These are phyloP conservation scores for Samsoniella hepiali DNA, from an alignment of 2,329 filamentous ascomycete species.

Conservation along the genomic window DNA sequence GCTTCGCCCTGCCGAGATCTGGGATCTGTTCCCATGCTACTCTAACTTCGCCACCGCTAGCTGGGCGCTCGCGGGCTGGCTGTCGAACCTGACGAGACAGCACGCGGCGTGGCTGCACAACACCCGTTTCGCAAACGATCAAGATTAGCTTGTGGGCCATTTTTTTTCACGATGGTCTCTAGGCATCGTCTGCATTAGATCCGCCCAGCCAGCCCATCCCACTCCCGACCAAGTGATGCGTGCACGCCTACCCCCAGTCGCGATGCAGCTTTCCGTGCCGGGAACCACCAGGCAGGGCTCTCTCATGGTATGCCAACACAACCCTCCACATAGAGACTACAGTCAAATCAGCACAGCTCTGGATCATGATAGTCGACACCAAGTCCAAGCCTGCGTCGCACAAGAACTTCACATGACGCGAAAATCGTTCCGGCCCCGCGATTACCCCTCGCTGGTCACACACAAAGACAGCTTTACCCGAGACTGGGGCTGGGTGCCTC, in stretches of 20 bases:
- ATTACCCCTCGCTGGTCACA: background rate
- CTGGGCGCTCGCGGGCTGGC: background rate
- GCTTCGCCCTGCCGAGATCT: constrained; percentile 17
- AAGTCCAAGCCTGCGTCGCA: background rate
- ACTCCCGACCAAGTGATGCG: background rate
- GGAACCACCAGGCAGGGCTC: background rate
- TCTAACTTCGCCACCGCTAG: constrained; percentile 9
- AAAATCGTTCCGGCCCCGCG: background rate
- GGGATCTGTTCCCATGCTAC: constrained; percentile 13
- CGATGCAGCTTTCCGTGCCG: background rate
- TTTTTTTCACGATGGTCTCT: background rate
- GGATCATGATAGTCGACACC: too few relatives aligned
- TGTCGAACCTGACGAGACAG: background rate
- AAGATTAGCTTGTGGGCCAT: background rate
- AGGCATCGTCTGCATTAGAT: too few relatives aligned
- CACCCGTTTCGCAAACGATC: background rate
- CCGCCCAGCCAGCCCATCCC: too few relatives aligned
- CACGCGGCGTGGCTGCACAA: background rate
- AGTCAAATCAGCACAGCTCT: background rate
- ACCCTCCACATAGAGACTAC: background rate
- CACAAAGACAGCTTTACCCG: background rate
- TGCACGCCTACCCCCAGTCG: background rate
- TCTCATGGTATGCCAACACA: background rate
- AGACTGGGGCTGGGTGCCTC: background rate
- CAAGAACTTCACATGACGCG: background rate